Evolutionary conservation across 2,329 filamentous ascomycete genomes (phyloP), one percentile per base, ranked within the genome.

Genomic region (Colletotrichum karsti): DNA sequence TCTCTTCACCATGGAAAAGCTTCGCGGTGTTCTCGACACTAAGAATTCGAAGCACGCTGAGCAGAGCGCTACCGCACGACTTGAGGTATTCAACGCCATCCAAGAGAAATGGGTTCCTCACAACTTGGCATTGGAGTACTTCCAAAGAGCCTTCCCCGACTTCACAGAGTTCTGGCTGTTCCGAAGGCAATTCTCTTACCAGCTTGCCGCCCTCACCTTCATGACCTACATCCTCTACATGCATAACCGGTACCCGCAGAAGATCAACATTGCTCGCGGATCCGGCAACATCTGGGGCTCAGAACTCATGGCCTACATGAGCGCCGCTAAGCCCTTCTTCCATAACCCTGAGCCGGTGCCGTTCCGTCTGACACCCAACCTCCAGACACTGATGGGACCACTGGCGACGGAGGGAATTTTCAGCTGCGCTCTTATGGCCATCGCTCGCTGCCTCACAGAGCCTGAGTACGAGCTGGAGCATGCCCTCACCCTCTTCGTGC

Each of bases 171-270:
- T 98, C 85, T 99, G 95, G 94, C 88, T 99, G 65, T 99, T 99
- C 93, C 93, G 96, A 67, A 91, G 95, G 67, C 95, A 97, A 72
- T 97, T 99, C 82, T 93, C 94, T 22, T 98, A 98, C 84, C 96
- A 99, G 81, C 91, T 97, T 69, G 95, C 96, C 20, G 90, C 95
- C 2, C 87, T 98, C 71, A 97, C 96, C 1, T 99, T 99, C 83
- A 97, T 99, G 92, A 98, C 96, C 4, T 99, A 98, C 77, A 92
- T 98, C 67, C 92, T 99, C 83, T 95, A 95, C 82, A 98, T 99
- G 90, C 94, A 95, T 77, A 94, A 94, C 78, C 93, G 96, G 30
- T 97, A 96, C 79, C 97, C 96, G 6, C 94, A 95, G 80, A 99
- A 99, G 86, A 92, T 98, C 79, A 92, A 93, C 80, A 97, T 99